These are phyloP conservation scores for Solanum corneliomulleri DNA, from an alignment of 257 asterid species.

Conservation along the genomic window DNA sequence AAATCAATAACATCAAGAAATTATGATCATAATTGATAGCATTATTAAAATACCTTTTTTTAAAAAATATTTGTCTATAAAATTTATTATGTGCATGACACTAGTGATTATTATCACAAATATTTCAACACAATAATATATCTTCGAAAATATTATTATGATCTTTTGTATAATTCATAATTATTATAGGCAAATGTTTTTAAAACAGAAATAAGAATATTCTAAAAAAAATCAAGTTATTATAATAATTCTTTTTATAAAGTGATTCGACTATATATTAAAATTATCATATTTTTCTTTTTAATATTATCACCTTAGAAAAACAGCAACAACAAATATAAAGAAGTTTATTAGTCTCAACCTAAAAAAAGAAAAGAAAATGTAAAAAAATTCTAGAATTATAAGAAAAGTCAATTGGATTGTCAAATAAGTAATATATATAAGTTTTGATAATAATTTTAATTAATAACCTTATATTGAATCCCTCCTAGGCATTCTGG, in stretches of 20 bases:
- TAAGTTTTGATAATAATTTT: no score
- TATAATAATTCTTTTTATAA: no score
- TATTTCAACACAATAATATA: no score
- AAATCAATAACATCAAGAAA: neutral
- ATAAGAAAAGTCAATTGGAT: neutral
- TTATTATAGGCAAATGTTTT: neutral
- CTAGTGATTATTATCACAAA: neutral
- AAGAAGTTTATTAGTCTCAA: neutral
- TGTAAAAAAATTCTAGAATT: neutral
- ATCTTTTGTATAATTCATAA: no score
- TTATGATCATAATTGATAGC: neutral
- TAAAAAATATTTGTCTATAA: no score
- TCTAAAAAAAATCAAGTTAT: no score
- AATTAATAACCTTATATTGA: neutral
- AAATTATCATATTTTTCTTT: neutral
- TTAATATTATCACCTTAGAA: neutral
- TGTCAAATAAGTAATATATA: neutral
- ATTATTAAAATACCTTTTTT: no score
- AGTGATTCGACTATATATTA: neutral
- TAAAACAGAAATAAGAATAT: no score
- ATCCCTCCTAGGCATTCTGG: no score
- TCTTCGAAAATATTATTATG: no score
- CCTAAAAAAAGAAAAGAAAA: neutral
- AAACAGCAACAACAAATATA: neutral
- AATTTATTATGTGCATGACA: no score